A percentile compares a stretch with the other conserved stretches of the same genome.
Conservation (phyloP, 495 filamentous ascomycete genomes). For the Penicillium silybi region DNA sequence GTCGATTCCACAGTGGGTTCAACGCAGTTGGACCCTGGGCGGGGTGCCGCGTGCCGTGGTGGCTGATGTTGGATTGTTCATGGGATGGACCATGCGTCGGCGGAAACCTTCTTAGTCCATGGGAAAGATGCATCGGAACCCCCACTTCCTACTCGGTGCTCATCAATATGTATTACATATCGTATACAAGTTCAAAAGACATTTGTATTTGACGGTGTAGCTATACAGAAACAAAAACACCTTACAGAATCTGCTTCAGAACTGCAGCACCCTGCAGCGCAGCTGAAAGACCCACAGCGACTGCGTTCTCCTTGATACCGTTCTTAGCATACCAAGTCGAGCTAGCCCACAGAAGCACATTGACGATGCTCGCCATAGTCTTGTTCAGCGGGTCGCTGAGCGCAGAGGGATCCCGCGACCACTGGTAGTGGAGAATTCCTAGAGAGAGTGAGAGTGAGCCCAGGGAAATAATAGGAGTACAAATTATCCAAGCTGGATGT, state of each 20-base stretch:
- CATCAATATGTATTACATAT: too few relatives aligned
- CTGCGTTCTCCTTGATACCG: conserved; percentile 21
- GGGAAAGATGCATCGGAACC: too few relatives aligned
- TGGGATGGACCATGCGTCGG: conserved; percentile 51
- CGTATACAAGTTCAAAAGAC: too few relatives aligned
- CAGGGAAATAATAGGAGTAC: not conserved
- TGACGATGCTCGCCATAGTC: conserved; percentile 25
- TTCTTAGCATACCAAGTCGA: conserved; percentile 29
- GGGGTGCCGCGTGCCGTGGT: conserved; percentile 62
- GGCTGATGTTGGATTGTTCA: conserved; percentile 68
- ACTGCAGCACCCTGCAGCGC: conserved; percentile 24
- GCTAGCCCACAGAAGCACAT: conserved; percentile 25
- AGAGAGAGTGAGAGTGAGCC: not conserved
- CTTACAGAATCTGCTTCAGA: conserved; percentile 13
- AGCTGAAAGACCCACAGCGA: conserved; percentile 23
- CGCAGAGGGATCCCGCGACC: conserved; percentile 20
- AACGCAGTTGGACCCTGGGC: conserved; percentile 50
- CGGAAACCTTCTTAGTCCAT: not conserved
- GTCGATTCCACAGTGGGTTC: conserved; percentile 61
- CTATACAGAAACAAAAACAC: not conserved
- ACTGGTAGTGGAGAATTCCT: conserved; percentile 33
- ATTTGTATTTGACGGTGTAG: not conserved
- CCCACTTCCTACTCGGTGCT: too few relatives aligned
- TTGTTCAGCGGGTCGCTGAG: conserved; percentile 29
- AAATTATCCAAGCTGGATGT: not conserved